These are phyloP conservation scores for Trichoderma arundinaceum DNA, from an alignment of 2,329 filamentous ascomycete genomes.

Conservation along the genomic window DNA sequence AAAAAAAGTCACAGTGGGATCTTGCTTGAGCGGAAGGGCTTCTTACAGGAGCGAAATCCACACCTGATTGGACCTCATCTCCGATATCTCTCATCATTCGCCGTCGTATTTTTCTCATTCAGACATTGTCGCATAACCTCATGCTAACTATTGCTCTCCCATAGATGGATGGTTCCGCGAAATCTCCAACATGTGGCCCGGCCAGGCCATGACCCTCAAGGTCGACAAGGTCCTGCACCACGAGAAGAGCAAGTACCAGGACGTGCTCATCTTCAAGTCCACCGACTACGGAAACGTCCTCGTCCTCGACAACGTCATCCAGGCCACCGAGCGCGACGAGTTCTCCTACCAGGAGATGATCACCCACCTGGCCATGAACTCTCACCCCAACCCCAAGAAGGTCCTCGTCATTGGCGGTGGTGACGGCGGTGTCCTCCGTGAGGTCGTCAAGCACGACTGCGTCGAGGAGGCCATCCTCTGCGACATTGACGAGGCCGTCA, in stretches of 20 bases:
- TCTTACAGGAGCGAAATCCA: no score
- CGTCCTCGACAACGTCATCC: slow-evolving; percentile 98
- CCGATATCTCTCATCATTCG: no score
- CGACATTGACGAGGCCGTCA: slow-evolving; percentile 99
- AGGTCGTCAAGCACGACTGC: slow-evolving; percentile 98
- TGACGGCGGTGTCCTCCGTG: slow-evolving; percentile 95
- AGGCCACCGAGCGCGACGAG: slow-evolving; percentile 97
- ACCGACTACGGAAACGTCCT: slow-evolving; percentile 95
- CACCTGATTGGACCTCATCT: not conserved
- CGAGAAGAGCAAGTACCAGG: slow-evolving; percentile 99
- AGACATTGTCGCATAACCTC: no score
- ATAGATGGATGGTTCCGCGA: slow-evolving; percentile 99
- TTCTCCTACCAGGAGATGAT: slow-evolving; percentile 99
- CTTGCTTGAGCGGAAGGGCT: not conserved
- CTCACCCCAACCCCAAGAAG: slow-evolving; percentile 97
- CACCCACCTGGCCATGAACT: slow-evolving; percentile 96
- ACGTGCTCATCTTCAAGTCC: slow-evolving; percentile 98
- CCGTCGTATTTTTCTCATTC: no score
- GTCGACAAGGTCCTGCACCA: slow-evolving; percentile 98
- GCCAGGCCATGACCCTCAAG: slow-evolving; percentile 97
- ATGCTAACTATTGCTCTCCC: slow-evolving; percentile 5
- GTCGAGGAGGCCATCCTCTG: slow-evolving; percentile 96
- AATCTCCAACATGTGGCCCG: slow-evolving; percentile 97
- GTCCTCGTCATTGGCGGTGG: slow-evolving; percentile 98
- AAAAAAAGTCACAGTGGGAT: not conserved